Conservation (phyloP, 768 basidiomycete species). For the Omphalotus guepiniiformis region DNA sequence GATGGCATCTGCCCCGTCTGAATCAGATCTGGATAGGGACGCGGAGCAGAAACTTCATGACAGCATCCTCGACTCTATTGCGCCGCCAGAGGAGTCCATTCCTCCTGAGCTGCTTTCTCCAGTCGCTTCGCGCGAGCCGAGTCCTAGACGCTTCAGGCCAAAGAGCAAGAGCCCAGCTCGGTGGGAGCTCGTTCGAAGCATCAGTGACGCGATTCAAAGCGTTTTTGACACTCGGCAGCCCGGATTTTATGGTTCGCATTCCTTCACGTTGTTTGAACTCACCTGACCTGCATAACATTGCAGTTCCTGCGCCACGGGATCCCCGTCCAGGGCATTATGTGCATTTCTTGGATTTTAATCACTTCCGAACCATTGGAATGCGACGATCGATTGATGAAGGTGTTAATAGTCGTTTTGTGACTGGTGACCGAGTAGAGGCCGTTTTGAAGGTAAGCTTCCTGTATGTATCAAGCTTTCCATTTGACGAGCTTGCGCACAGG, state of each 20-base stretch:
- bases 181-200: slow-evolving; percentile 78
- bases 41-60: slow-evolving; percentile 53
- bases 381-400: slow-evolving; percentile 89
- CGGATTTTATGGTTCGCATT: slow-evolving; percentile 58
- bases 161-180: slow-evolving; percentile 81
- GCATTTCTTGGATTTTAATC: slow-evolving; percentile 88
- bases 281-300: slow-evolving; percentile 8
- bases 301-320: slow-evolving; percentile 68
- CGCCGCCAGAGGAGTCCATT: slow-evolving; percentile 65
- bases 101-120: slow-evolving; percentile 75
- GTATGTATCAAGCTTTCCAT: slow-evolving; percentile 9
- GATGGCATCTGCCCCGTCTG: slow-evolving; percentile 38
- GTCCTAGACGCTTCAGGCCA: slow-evolving; percentile 66
- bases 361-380: slow-evolving; percentile 97
- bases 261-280: slow-evolving; percentile 3
- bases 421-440: slow-evolving; percentile 76
- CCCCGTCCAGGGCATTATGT: slow-evolving; percentile 78
- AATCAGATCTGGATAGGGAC: slow-evolving; percentile 29
- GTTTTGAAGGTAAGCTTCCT: slow-evolving; percentile 60
- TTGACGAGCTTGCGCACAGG: slow-evolving; percentile 40
- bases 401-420: slow-evolving; percentile 87
- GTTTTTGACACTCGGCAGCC: slow-evolving; percentile 59
- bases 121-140: slow-evolving; percentile 77
- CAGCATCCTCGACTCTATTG: slow-evolving; percentile 53
- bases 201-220: slow-evolving; percentile 73